phyloP scores from a whole-genome alignment of 345 rosid genomes.

The Balakata baccata region DNA sequence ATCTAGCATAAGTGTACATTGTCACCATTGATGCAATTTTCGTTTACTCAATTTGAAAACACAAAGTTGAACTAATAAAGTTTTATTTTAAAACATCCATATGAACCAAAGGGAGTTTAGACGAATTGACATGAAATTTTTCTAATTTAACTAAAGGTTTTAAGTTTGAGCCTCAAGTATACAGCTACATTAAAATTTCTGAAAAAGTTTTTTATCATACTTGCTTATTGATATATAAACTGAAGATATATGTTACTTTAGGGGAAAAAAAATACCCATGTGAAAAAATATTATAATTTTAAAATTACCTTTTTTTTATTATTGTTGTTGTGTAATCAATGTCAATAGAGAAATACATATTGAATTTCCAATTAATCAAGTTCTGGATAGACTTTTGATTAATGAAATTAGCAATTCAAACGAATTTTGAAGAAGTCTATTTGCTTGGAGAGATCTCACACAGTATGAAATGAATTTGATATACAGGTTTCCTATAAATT shows the following conservation, averaged over 20 bases:
- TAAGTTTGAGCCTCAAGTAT: no score
- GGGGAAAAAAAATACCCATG: not conserved
- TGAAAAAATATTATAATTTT: no score
- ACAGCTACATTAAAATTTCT: no score
- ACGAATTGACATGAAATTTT: no score
- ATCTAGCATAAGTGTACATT: not conserved
- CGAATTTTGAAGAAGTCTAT: not conserved
- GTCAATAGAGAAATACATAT: not conserved
- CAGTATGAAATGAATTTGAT: not conserved
- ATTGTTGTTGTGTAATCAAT: no score
- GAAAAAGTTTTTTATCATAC: no score
- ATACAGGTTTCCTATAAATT: not conserved
- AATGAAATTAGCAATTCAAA: not conserved
- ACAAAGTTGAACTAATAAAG: not conserved
- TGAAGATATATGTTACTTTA: no score
- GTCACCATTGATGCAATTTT: not conserved
- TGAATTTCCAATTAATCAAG: not conserved
- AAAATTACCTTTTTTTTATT: no score
- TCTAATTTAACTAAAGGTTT: no score
- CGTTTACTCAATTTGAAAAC: not conserved
- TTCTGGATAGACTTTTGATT: not conserved
- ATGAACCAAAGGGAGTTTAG: no score
- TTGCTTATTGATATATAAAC: no score
- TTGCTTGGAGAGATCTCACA: no score
- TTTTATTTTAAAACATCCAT: not conserved